Evolutionary conservation across 805 yeast genomes (phyloP), one percentile per base, ranked within the genome.

Genomic region (Candida rishiriensis): DNA sequence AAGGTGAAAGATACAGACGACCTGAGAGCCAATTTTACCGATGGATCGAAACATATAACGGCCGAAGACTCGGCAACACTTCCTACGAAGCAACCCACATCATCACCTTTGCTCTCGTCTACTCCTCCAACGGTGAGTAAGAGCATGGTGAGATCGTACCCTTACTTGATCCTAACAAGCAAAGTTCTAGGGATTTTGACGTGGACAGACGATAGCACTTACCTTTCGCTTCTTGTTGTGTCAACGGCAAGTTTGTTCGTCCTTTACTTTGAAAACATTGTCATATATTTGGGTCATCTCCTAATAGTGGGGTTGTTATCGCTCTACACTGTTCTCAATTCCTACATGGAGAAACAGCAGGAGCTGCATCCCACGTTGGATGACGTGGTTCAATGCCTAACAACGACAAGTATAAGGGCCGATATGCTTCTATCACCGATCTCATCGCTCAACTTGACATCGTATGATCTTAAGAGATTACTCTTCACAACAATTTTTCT

Each of bases 91-190:
- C 48, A 57, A 49, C 71, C 79, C 41, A 69, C 76, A 48, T 76
- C 93, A 1, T 85, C 96, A 3, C 96, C 97, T 1, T 72, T 93
- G 51, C 73, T 88, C 33, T 79, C 88, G 1, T 80, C 88, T 1
- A 93, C 99, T 0, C 98, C 98, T 2, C 93, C 97, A 2, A 79
- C 89, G 1, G 88, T 91, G 12, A 83, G 96, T 29, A 85, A 87
- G 54, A 87, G 93, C 3, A 72, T 91, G 41, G 78, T 89, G 34
- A 75, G 80, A 48, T 79, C 95, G 10, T 90, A 91, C 61, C 98
- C 98, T 2, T 88, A 88, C 59, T 70, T 91, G 36, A 72, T 86
- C 34, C 76, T 85, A 1, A 78, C 82, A 10, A 88, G 90, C 61
- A 79, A 81, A 52, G 50, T 78, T 2, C 70, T 89, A 43, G 81